Conservation (phyloP, 768 basidiomycete species). For the Russula sp. region DNA sequence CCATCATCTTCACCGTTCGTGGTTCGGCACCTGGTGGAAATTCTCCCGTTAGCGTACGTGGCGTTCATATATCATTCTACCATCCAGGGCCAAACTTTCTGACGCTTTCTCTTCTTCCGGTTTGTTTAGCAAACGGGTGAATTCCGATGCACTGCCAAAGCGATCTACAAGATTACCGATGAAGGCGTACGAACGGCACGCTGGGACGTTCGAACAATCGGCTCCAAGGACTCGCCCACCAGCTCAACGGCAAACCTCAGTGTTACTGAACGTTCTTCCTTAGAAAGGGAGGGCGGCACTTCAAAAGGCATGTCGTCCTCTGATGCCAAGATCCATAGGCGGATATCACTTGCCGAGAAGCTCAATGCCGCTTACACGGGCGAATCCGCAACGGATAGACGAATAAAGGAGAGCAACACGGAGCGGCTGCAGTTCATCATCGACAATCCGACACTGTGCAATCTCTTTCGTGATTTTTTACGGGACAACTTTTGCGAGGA, state of each 20-base stretch:
- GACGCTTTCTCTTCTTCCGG: slow-evolving; percentile 5
- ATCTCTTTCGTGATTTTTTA: slow-evolving; percentile 92
- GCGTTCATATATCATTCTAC: slow-evolving; percentile 35
- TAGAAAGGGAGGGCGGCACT: slow-evolving; percentile 46
- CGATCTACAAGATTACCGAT: slow-evolving; percentile 91
- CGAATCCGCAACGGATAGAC: slow-evolving; percentile 47
- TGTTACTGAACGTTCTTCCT: slow-evolving; percentile 51
- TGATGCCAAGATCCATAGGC: slow-evolving; percentile 70
- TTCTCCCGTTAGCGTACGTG: slow-evolving; percentile 63
- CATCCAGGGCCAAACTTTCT: slow-evolving; percentile 19
- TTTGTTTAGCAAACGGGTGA: slow-evolving; percentile 78
- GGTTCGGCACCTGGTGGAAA: slow-evolving; percentile 73
- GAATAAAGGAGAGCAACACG: slow-evolving; percentile 82
- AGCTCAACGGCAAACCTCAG: slow-evolving; percentile 61
- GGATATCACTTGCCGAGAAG: slow-evolving; percentile 74
- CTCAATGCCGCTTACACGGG: slow-evolving; percentile 56
- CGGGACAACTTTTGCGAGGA: slow-evolving; percentile 96
- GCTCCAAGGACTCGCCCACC: slow-evolving; percentile 55
- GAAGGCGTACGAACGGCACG: slow-evolving; percentile 83
- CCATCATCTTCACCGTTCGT: slow-evolving; percentile 89
- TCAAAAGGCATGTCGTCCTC: slow-evolving; percentile 39
- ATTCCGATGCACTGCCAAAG: slow-evolving; percentile 94
- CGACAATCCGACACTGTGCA: slow-evolving; percentile 84
- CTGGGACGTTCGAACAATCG: slow-evolving; percentile 59
- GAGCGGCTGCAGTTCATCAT: slow-evolving; percentile 89